Evolutionary conservation across 1,139 yeast genomes (phyloP), one percentile per base, ranked within the genome.

Genomic region (Candida sp.): DNA sequence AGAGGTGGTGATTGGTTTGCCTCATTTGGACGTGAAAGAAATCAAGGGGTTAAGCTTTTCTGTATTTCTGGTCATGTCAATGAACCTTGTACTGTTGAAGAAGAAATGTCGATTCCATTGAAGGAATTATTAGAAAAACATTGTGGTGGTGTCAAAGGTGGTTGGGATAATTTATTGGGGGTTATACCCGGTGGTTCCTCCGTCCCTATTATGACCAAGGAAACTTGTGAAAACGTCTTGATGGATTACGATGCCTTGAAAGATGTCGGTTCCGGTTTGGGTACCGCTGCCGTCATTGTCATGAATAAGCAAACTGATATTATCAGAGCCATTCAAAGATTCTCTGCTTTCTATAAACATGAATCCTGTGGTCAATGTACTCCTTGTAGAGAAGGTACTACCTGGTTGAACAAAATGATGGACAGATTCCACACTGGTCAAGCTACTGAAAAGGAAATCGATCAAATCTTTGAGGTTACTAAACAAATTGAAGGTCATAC

Each of bases 311-410:
- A 83, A 57, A 85, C 95, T 36, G 96, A 87, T 62, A 79, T 87
- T 46, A 81, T 87, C 48, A 79, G 89, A 54, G 95, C 93, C 51
- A 87, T 87, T 61, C 95, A 88, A 66, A 79, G 96, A 66, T 80
- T 88, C 57, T 66, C 91, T 38, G 81, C 84, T 43, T 87, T 87
- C 64, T 88, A 87, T 73, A 86, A 84, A 71, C 96, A 87, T 66
- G 96, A 87, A 74, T 85, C 95, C 8, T 87, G 96, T 70, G 96
- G 96, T 49, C 96, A 87, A 70, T 87, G 96, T 73, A 87, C 96
- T 12, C 96, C 96, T 47, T 88, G 96, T 70, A 83, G 96, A 67
- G 96, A 88, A 71, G 96, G 96, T 49, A 88, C 96, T 39, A 84
- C 95, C 29, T 87, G 93, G 87, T 71, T 87, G 53, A 74, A 77